Evolutionary conservation across 176 grass and related monocot genomes (phyloP).

Genomic region (Musa troglodytarum): DNA sequence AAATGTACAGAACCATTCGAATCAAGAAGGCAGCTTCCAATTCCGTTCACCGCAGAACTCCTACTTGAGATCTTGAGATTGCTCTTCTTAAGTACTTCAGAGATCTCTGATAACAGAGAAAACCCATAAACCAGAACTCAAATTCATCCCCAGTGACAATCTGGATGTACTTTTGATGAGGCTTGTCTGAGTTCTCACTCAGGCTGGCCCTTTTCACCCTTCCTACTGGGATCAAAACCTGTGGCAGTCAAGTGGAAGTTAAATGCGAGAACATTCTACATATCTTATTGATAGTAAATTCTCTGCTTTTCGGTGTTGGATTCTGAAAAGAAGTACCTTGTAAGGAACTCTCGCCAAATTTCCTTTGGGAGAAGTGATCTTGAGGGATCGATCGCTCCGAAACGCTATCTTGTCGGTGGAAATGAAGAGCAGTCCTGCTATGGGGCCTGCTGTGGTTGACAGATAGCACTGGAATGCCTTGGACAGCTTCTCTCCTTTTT

Average conservation of each 20-base stretch:
- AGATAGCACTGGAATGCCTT: slow-evolving; percentile 10
- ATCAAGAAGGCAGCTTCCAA: background rate
- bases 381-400: background rate
- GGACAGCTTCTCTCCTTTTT: slow-evolving; percentile 4
- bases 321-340: background rate
- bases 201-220: background rate
- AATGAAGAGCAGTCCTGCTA: slow-evolving; percentile 3
- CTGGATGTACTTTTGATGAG: background rate
- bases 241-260: background rate
- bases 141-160: background rate
- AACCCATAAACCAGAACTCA: slow-evolving; percentile 5
- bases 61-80: background rate
- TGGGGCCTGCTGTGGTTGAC: slow-evolving; percentile 4
- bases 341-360: slow-evolving; percentile 2
- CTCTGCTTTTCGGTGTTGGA: too few relatives aligned
- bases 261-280: background rate
- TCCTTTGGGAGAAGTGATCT: slow-evolving; percentile 2
- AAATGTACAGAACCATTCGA: background rate
- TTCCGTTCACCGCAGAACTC: background rate
- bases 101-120: background rate
- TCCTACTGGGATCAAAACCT: slow-evolving; percentile 1
- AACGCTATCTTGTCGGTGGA: slow-evolving; percentile 1
- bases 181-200: background rate
- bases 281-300: too few relatives aligned
- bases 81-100: background rate